Percentiles rank a stretch among this genome's conserved stretches.
phyloP scores from a whole-genome alignment of 768 basidiomycete species.

The Kwoniella sp. region DNA sequence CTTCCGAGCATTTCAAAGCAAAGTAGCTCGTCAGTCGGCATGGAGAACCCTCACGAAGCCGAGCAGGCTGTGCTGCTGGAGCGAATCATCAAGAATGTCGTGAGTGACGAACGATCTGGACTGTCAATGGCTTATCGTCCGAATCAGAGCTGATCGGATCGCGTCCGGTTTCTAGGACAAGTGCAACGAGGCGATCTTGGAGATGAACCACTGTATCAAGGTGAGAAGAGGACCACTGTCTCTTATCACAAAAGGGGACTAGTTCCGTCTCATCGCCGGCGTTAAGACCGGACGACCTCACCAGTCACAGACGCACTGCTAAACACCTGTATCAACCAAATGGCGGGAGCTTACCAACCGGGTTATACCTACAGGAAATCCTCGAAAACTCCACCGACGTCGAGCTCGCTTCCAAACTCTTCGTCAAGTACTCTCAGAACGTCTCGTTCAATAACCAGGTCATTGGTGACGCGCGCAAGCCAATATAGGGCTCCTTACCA shows the following conservation, averaged over 20 bases:
- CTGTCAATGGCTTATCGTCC: too few relatives aligned
- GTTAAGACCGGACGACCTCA: too few relatives aligned
- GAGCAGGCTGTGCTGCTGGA: conserved; percentile 87
- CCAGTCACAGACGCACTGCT: too few relatives aligned
- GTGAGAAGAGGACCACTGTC: too few relatives aligned
- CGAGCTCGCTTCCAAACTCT: conserved; percentile 77
- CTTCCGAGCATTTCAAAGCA: neutral
- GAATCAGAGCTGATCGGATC: conserved; percentile 14
- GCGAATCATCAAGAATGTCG: conserved; percentile 85
- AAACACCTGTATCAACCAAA: neutral
- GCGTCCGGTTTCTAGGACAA: conserved; percentile 66
- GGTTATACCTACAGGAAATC: conserved; percentile 70
- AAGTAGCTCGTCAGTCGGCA: conserved; percentile 53
- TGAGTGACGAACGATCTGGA: too few relatives aligned
- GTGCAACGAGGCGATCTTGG: conserved; percentile 85
- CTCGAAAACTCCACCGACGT: conserved; percentile 74
- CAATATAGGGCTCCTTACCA: conserved; percentile 21
- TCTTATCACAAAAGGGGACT: too few relatives aligned
- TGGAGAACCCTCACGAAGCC: conserved; percentile 96
- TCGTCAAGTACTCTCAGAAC: conserved; percentile 86
- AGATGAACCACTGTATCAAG: conserved; percentile 84
- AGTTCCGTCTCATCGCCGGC: too few relatives aligned
- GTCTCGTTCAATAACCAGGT: conserved; percentile 88
- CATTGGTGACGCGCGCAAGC: conserved; percentile 49
- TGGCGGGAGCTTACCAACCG: neutral